Evolutionary conservation across 2,329 filamentous ascomycete genomes (phyloP), one percentile per base, ranked within the genome.

Genomic region (Ciborinia camelliae): DNA sequence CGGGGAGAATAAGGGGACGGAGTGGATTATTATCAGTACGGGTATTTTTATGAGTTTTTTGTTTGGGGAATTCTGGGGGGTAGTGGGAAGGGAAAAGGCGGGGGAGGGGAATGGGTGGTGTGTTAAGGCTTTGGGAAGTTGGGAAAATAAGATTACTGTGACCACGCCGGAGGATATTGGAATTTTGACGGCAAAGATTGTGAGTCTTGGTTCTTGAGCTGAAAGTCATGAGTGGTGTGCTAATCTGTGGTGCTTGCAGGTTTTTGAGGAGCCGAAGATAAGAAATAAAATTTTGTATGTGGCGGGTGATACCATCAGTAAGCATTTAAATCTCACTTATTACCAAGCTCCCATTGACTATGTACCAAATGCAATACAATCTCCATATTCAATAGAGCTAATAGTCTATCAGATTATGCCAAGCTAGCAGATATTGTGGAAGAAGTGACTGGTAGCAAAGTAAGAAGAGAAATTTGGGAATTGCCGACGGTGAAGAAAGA

Each of bases 21-120:
- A 78, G 35, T 91, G 88, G 89, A 79, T 82, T 4, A 82, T 91
- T 65, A 79, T 91, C 1, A 86, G 84, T n/a, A 88, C 86, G 15
- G 89, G 88, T 0, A 78, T 91, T 67, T 91, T 91, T 70, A 88
- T 84, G 77, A 43, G 23, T 43, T 91, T 91, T 71, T 71, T 91
- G 23, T 90, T 91, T 70, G 80, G 86, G 65, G 72, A 77, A 1
- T 81, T 74, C 2, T 91, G 89, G 76, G 88, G 87, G 0, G 80
- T 90, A 5, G 85, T 91, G 2, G 1, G 5, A 6, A 23, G 14
- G 3, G 23, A 48, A 23, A 15, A 26, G 0, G 82, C 86, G 70
- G 67, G 82, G 0, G 64, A 70, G 18, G 78, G 71, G 2, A 78
- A 70, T 14, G 77, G 71, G 1, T 78, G 86, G 0, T 78, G 71